Base-by-base conservation (phyloP, 2,329 filamentous ascomycete species). In the Laburnicola sp. region DNA sequence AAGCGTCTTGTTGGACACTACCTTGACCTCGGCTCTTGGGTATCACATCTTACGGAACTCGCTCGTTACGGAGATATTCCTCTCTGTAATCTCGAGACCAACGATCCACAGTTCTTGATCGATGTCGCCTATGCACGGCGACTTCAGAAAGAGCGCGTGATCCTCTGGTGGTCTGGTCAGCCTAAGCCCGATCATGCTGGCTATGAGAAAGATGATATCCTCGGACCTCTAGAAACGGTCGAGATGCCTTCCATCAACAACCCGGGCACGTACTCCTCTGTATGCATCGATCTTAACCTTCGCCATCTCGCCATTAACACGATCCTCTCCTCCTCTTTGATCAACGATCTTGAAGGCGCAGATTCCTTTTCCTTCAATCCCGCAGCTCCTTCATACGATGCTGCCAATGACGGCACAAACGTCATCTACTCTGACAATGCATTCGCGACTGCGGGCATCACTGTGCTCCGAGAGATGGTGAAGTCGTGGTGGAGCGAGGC, bases 401-500 rank as follows among this genome's bases (percentile, higher is more conserved):
- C 76, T 0, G 70, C 79, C 1, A 81, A 80, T 7, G 85, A 87
- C 50, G 86, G 85, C 0, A 78, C 82, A 0, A 87, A 87, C 53
- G 81, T 86, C 16, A 82, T 96, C 5, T 88, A 89, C 55, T 89
- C 91, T 0, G 91, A 96, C 56, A 94, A 88, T 53, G 90, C 93
- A 0, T 99, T 99, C 69, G 87, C 93, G n/a, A 89, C 91, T 43
- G 91, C 93, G 2, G 90, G 91, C 48, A 89, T 97, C 3, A 83
- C 87, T 5, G 94, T 99, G 0, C 80, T 99, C 3, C 87, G 94
- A 10, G 95, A 97, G 64, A 97, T 99, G 92, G 94, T 99, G 62
- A 96, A 97, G 72, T 84, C 89, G 2, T 99, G 95, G 95, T 99
- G 94, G 94, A 83, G 87, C 1, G 93, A 99, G 72, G 95, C 94